Evolutionary conservation across 139 green algal genomes (phyloP), one percentile per base, ranked within the genome.

Genomic region (Edaphochlamys debaryana): DNA sequence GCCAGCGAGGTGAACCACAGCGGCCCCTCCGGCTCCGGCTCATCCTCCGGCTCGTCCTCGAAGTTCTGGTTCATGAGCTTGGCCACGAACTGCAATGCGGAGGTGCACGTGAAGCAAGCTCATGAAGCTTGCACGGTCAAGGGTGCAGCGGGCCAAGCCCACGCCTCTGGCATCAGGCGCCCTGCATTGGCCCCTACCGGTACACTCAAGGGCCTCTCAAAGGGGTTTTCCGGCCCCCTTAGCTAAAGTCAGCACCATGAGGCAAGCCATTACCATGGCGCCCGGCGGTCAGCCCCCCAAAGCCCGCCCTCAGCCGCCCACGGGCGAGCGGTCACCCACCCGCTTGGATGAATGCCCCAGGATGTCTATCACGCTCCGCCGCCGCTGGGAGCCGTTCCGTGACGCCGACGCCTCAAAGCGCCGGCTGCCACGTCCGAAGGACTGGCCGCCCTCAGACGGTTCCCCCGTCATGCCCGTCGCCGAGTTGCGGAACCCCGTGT

Each of bases 1-100:
- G 76, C 63, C 37, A 92, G 69, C 23, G 58, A 82, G 30, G 81
- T 88, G 70, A 89, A 91, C 84, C 84, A 89, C 42, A 87, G 70
- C 60, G 42, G 64, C 40, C 72, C 70, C 36, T 81, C 81, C 56
- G 30, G 62, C 50, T 88, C 78, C 60, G 82, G 50, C 42, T 87
- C 76, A 3, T 72, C 58, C 0, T 75, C 56, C 15, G 13, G 54
- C 6, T 85, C 67, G 30, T 78, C 71, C 37, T 76, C 80, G 20
- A 36, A 73, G 1, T 82, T 67, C 11, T 67, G 50, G 67, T 73
- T 67, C n/a, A 66, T 74, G 27, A 79, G 41, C 38, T 72, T 71
- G 22, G 73, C 82, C 27, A 79, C 32, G 36, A 54, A 32, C 68
- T 77, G 72, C 40, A 19, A 1, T 11, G 36, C 20, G 54, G 54